Evolutionary conservation across 2,329 filamentous ascomycete genomes (phyloP), one percentile per base, ranked within the genome.

Genomic region (Penicillium sp.): DNA sequence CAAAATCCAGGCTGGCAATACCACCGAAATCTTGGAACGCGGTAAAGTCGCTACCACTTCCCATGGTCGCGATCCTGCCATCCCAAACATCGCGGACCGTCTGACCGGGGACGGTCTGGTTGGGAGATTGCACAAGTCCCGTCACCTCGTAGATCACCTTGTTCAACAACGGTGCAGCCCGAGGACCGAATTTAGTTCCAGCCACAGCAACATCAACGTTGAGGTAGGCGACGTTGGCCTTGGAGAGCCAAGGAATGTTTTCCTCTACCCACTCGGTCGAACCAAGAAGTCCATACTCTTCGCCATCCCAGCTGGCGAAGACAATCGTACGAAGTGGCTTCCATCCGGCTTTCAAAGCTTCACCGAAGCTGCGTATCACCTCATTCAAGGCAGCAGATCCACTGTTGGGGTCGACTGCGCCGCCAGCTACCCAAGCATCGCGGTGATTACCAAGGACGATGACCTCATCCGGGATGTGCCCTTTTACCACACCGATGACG

Each of bases 191-290:
- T n/a, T 70, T 40, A 0, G 77, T 74, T 0, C 86, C 85, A 4
- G 70, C 60, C 3, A 82, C 75, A 18, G 82, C 85, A 4, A 87
- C 79, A 52, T 95, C 89, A 39, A 94, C 79, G 60, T 95, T 94
- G 46, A 95, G 65, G 56, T 94, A 94, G 7, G 86, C 86, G 11
- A 95, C 76, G 39, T 80, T 83, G 27, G 83, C 74, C 3, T 73
- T 72, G 2, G 74, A 73, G 9, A 95, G 74, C 87, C 87, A 94
- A 0, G 85, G 82, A 0, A 93, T 65, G 53, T 85, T 86, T 50
- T 95, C 86, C 58, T 95, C 88, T 0, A 95, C 86, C 87, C 88
- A 95, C 58, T 95, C 89, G 0, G 89, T 94, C 36, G 82, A 87
- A 3, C 89, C 89, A 10, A 95, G 64, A 4, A 95, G 73, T 0